phyloP scores from a whole-genome alignment of 495 filamentous ascomycete genomes.

The Penicillium samsonianum region DNA sequence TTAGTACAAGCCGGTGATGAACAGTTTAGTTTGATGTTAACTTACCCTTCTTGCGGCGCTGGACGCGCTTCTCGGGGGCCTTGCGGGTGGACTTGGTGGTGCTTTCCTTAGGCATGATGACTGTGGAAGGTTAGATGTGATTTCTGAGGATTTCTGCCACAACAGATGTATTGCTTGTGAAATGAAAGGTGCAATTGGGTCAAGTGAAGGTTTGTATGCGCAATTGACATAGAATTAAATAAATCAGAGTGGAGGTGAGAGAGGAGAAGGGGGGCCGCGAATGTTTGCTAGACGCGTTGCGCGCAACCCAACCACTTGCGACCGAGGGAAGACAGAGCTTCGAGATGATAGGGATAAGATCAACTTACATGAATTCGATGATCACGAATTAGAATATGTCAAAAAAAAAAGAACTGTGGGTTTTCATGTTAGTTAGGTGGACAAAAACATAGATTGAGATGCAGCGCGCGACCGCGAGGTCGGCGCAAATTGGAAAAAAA shows the following conservation, averaged over 20 bases:
- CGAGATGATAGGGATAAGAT: not conserved
- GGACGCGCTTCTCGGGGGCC: constrained; percentile 53
- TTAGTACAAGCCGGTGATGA: constrained; percentile 10
- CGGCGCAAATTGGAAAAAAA: constrained; percentile 29
- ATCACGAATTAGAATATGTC: not conserved
- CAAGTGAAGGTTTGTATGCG: not conserved
- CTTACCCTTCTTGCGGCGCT: constrained; percentile 86
- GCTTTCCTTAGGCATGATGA: constrained; percentile 77
- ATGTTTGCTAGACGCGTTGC: constrained; percentile 7
- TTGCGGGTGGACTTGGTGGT: constrained; percentile 57
- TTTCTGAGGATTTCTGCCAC: not conserved
- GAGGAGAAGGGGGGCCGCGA: constrained; percentile 6
- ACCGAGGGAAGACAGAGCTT: constrained; percentile 1
- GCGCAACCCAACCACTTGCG: constrained; percentile 8
- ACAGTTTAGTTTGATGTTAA: constrained; percentile 17
- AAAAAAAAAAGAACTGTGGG: not conserved
- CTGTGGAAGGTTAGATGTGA: constrained; percentile 11
- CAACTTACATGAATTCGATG: constrained; percentile 11
- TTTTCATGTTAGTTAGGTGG: constrained; percentile 14
- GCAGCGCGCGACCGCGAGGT: constrained; percentile 18
- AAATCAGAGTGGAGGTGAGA: constrained; percentile 14
- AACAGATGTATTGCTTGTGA: not conserved
- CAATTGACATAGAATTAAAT: not conserved
- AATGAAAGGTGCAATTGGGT: not conserved
- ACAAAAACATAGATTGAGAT: constrained; percentile 3